These are phyloP conservation scores for Podila clonocystis DNA, from an alignment of 192 early-diverging fungal genomes.

Conservation along the genomic window DNA sequence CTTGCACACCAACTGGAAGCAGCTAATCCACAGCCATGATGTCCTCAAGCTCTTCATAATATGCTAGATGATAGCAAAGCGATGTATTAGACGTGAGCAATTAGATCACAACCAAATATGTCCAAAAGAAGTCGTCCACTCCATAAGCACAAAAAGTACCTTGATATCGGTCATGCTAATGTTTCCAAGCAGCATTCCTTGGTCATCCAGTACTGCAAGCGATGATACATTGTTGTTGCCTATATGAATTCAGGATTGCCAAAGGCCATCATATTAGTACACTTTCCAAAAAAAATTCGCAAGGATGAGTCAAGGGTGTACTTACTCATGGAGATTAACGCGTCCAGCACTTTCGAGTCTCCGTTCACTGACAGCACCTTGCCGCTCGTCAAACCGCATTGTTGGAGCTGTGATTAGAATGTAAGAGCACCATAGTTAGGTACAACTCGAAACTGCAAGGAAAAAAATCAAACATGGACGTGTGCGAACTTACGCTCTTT, in stretches of 20 bases:
- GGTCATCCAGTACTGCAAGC: slow-evolving; percentile 64
- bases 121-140: not conserved
- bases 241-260: slow-evolving; percentile 52
- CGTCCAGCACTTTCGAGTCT: slow-evolving; percentile 43
- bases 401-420: slow-evolving; percentile 21
- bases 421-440: not conserved
- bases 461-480: slow-evolving; percentile 16
- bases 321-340: slow-evolving; percentile 44
- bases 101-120: too few species aligned
- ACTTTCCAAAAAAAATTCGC: too few species aligned
- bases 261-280: slow-evolving; percentile 27
- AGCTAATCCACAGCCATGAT: slow-evolving; percentile 46
- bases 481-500: slow-evolving; percentile 27
- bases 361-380: slow-evolving; percentile 40
- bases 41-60: slow-evolving; percentile 48
- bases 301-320: too few species aligned
- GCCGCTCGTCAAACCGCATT: slow-evolving; percentile 25
- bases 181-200: slow-evolving; percentile 68
- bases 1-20: slow-evolving; percentile 49
- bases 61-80: slow-evolving; percentile 14
- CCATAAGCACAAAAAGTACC: slow-evolving; percentile 24
- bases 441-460: not conserved
- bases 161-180: slow-evolving; percentile 79
- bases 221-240: slow-evolving; percentile 70
- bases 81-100: too few species aligned